Conservation (phyloP, 2,329 filamentous ascomycete genomes). For the Phialophora expanda region DNA sequence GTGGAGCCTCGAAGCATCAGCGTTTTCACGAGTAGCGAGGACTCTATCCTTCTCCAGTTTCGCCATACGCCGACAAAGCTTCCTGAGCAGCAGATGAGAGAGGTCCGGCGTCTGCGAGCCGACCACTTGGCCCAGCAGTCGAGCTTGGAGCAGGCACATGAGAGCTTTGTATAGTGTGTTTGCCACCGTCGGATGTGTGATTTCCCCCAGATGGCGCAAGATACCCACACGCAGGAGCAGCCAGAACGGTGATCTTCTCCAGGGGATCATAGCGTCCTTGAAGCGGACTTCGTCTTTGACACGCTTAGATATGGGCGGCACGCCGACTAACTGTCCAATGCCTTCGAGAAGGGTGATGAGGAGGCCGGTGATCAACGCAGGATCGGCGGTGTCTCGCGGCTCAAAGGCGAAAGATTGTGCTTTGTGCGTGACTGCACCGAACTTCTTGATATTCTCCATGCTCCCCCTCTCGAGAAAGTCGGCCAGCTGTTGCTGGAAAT, state of each 20-base stretch:
- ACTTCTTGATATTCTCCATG: constrained; percentile 58
- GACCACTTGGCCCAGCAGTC: constrained; percentile 53
- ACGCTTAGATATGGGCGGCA: constrained; percentile 58
- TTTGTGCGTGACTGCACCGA: constrained; percentile 60
- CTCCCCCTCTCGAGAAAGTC: constrained; percentile 63
- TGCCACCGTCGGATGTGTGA: constrained; percentile 51
- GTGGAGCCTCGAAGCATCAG: constrained; percentile 16
- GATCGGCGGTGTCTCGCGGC: constrained; percentile 62
- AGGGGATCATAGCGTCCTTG: constrained; percentile 55
- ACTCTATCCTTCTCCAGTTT: constrained; percentile 59
- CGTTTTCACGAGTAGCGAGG: constrained; percentile 42
- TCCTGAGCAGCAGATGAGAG: constrained; percentile 54
- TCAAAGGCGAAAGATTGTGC: constrained; percentile 58
- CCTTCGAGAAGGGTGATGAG: constrained; percentile 66
- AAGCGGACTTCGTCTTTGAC: constrained; percentile 68
- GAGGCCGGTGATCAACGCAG: constrained; percentile 63
- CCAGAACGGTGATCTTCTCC: constrained; percentile 68
- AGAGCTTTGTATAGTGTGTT: constrained; percentile 63
- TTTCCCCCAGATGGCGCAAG: constrained; percentile 57
- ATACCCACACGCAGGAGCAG: constrained; percentile 65
- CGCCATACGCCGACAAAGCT: constrained; percentile 62
- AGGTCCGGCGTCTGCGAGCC: constrained; percentile 45
- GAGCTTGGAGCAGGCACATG: constrained; percentile 56
- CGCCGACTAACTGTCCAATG: constrained; percentile 51
- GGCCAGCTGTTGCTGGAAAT: constrained; percentile 55